phyloP scores from a whole-genome alignment of 148 eudicot species.

The Tetragonia tetragonoides region DNA sequence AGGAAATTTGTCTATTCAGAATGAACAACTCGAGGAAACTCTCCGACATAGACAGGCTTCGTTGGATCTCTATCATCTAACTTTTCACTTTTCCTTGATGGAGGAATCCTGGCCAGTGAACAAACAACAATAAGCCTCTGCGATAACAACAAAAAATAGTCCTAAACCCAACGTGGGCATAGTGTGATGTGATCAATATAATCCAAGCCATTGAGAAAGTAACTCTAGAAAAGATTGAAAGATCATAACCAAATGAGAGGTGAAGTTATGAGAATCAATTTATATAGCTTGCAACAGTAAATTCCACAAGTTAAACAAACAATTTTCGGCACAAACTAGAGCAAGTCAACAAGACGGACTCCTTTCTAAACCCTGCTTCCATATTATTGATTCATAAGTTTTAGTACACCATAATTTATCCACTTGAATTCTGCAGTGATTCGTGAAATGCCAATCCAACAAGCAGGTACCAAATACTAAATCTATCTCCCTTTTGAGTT shows the following conservation, averaged over 20 bases:
- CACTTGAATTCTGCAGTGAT: neutral
- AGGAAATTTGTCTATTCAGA: conserved; percentile 56
- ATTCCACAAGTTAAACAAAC: neutral
- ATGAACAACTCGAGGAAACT: conserved; percentile 82
- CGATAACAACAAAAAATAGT: conserved; percentile 6
- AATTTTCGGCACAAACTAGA: neutral
- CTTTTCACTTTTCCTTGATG: conserved; percentile 55
- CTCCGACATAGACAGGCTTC: conserved; percentile 84
- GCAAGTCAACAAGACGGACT: neutral
- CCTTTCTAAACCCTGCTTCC: conserved; percentile 9
- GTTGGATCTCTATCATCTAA: conserved; percentile 46
- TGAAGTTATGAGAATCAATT: neutral
- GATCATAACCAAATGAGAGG: neutral
- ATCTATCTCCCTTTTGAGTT: neutral
- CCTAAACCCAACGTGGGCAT: neutral
- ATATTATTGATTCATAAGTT: neutral
- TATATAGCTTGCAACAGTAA: too few species aligned
- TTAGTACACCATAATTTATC: neutral
- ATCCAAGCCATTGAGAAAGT: neutral
- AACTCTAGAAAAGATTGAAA: conserved; percentile 1
- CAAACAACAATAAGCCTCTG: conserved; percentile 9
- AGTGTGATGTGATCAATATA: neutral
- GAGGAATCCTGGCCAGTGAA: conserved; percentile 51
- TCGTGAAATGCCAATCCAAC: neutral
- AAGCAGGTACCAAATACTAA: neutral